These are phyloP conservation scores for Effrenium voratum DNA, from an alignment of 73 alveolate genomes.

Conservation along the genomic window DNA sequence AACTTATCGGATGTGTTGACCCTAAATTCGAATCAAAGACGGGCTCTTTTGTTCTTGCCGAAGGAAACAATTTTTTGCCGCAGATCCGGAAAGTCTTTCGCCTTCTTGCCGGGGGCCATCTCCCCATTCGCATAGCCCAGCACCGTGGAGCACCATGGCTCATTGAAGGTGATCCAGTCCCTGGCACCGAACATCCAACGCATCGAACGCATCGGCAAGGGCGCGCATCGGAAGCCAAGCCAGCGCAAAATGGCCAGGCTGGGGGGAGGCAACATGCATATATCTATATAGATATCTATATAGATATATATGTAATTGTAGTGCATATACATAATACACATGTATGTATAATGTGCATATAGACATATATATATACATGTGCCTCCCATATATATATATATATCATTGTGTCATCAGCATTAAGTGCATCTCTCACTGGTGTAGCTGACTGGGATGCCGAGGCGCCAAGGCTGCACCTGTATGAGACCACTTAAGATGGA, in stretches of 20 bases:
- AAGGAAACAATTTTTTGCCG: neutral
- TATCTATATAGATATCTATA: neutral
- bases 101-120: conserved; percentile 94
- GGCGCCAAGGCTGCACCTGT: no score
- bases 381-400: no score
- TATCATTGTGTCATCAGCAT: no score
- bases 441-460: no score
- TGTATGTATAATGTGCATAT: neutral
- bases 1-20: neutral
- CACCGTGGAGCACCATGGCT: conserved; percentile 86
- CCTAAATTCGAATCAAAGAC: no score
- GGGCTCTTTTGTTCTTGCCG: neutral
- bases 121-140: conserved; percentile 94
- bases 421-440: no score
- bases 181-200: neutral
- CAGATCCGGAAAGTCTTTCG: neutral
- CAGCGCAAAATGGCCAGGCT: neutral
- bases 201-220: neutral
- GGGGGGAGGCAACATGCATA: neutral
- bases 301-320: neutral
- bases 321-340: neutral
- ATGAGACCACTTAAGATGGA: no score
- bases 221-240: neutral
- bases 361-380: neutral
- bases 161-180: conserved; percentile 94